Conservation (phyloP, 495 filamentous ascomycete species). For the Podospora pseudopauciseta region DNA sequence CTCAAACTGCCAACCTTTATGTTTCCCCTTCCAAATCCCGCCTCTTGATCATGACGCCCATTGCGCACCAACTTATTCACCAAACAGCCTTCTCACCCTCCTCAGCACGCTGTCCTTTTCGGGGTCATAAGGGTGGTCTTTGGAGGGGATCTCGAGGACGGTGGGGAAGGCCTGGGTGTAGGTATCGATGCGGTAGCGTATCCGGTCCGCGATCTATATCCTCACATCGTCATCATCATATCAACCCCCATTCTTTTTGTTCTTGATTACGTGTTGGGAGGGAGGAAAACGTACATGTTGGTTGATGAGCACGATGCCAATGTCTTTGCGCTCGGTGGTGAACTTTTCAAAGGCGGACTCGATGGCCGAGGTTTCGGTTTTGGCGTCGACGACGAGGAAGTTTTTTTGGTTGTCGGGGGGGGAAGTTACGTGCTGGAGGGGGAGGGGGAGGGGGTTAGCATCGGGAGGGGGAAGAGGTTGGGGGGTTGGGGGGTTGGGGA, state of each 20-base stretch:
- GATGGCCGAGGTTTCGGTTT: slow-evolving; percentile 83
- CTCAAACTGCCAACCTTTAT: not conserved
- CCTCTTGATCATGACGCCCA: not conserved
- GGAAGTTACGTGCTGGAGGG: slow-evolving; percentile 39
- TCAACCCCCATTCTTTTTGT: too few species aligned
- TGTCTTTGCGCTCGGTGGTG: slow-evolving; percentile 85
- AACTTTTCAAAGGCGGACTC: slow-evolving; percentile 89
- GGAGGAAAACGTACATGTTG: slow-evolving; percentile 70
- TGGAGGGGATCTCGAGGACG: slow-evolving; percentile 93
- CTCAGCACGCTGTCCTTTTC: slow-evolving; percentile 98
- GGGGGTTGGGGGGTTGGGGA: not conserved
- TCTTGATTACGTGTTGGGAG: too few species aligned
- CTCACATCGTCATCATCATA: not conserved
- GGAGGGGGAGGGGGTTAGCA: slow-evolving; percentile 3
- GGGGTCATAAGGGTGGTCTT: slow-evolving; percentile 98
- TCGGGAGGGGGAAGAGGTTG: not conserved
- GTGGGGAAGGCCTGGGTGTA: slow-evolving; percentile 73
- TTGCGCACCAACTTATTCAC: slow-evolving; percentile 58
- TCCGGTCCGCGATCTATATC: slow-evolving; percentile 81
- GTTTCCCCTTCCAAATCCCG: not conserved
- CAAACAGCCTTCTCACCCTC: slow-evolving; percentile 85
- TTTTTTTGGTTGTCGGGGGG: slow-evolving; percentile 87
- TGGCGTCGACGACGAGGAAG: slow-evolving; percentile 91
- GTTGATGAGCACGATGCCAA: slow-evolving; percentile 93
- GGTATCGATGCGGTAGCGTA: slow-evolving; percentile 73